Conservation (phyloP, 345 rosid species). For the Citrus australasica region DNA sequence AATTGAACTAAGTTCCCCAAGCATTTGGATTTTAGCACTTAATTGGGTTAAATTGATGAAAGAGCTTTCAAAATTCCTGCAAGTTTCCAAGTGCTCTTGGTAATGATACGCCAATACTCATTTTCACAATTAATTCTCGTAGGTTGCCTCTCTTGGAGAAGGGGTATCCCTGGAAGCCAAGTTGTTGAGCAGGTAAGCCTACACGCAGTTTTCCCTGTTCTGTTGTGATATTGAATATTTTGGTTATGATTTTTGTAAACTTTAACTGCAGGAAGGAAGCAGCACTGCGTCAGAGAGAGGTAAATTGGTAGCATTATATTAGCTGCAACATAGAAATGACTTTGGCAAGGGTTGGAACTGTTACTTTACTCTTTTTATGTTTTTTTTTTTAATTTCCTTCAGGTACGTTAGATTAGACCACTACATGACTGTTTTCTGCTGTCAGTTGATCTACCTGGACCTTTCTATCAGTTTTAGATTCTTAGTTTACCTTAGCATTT, state of each 20-base stretch:
- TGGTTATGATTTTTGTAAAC: neutral
- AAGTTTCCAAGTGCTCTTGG: neutral
- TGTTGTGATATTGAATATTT: constrained; percentile 15
- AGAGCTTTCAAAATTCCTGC: neutral
- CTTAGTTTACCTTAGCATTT: too few relatives aligned
- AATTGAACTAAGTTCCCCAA: neutral
- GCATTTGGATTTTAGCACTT: neutral
- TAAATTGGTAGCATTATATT: constrained; percentile 22
- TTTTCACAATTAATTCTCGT: constrained; percentile 20
- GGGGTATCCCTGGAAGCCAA: constrained; percentile 96
- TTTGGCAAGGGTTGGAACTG: neutral
- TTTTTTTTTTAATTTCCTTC: constrained; percentile 3
- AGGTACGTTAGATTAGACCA: neutral
- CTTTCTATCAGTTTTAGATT: neutral
- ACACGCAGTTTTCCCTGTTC: constrained; percentile 16
- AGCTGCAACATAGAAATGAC: neutral
- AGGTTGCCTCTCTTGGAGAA: constrained; percentile 98
- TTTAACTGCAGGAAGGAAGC: constrained; percentile 73
- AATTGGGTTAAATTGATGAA: neutral
- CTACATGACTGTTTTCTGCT: constrained; percentile 1
- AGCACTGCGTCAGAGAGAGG: constrained; percentile 89
- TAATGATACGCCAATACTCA: neutral
- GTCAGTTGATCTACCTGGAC: neutral
- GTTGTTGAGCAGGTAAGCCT: constrained; percentile 71
- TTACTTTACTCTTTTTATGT: neutral